Conservation (phyloP, 306 rosid species). For the Prunus davidiana region DNA sequence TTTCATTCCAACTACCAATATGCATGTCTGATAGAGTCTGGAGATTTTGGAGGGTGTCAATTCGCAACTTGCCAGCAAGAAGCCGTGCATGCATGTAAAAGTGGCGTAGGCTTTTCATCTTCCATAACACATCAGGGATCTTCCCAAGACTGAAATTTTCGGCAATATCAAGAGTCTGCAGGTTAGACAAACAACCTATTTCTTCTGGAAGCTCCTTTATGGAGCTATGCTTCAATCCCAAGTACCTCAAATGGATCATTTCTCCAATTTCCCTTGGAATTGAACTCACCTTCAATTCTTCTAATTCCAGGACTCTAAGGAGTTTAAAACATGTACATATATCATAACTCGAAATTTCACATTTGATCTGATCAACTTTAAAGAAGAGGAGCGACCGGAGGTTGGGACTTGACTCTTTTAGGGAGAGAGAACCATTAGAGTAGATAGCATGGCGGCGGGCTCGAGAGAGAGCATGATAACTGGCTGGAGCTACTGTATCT, state of each 20-base stretch:
- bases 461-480: background rate
- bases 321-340: background rate
- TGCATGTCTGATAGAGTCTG: background rate
- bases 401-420: background rate
- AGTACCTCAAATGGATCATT: conserved; percentile 10
- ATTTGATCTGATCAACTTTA: no score
- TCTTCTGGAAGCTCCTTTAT: background rate
- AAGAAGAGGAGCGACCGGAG: conserved; percentile 11
- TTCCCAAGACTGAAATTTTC: background rate
- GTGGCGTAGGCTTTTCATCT: conserved; percentile 11
- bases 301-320: conserved; percentile 9
- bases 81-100: background rate
- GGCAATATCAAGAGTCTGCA: conserved; percentile 3
- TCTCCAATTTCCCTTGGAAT: background rate
- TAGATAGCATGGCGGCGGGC: background rate
- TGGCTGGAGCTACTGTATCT: background rate
- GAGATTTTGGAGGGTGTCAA: conserved; percentile 3
- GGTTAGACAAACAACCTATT: background rate
- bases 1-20: background rate
- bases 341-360: background rate
- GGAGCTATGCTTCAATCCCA: background rate
- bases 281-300: background rate
- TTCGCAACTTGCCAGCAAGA: background rate
- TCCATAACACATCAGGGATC: background rate
- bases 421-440: background rate